Percentiles rank a stretch among this genome's conserved stretches.
phyloP scores from a whole-genome alignment of 106 monocot species.

The Platanthera zijinensis region DNA sequence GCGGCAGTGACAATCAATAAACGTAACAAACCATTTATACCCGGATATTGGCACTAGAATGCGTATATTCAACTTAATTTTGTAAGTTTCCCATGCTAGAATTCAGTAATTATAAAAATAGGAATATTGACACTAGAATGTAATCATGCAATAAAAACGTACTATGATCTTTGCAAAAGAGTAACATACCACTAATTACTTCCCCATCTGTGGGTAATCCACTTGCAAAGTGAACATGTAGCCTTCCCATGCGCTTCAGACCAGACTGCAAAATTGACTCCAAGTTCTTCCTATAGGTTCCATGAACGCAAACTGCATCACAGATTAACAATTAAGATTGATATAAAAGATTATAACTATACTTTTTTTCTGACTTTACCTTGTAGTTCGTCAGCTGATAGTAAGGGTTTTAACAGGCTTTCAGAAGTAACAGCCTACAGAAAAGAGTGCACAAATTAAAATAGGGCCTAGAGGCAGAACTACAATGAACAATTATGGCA shows the following conservation, averaged over 20 bases:
- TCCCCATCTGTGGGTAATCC: constrained; percentile 83
- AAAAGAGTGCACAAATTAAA: constrained; percentile 1
- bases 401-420: constrained; percentile 63
- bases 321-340: background rate
- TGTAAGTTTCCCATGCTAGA: background rate
- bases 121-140: background rate
- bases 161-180: background rate
- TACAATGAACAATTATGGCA: background rate
- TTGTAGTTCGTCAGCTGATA: constrained; percentile 66
- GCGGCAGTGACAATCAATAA: too few species aligned
- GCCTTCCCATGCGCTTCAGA: constrained; percentile 77
- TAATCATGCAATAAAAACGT: background rate
- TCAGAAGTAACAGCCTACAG: constrained; percentile 73
- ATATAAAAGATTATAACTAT: background rate
- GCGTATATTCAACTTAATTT: too few species aligned
- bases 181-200: constrained; percentile 78
- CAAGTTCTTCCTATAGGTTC: constrained; percentile 82
- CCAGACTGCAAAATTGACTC: constrained; percentile 87
- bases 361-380: constrained; percentile 22
- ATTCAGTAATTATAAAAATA: background rate
- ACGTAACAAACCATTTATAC: too few species aligned
- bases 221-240: constrained; percentile 90
- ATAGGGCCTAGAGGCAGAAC: background rate
- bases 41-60: too few species aligned
- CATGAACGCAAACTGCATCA: constrained; percentile 88